Evolutionary conservation across 345 rosid species (phyloP).

Genomic region (Nasturtium officinale): DNA sequence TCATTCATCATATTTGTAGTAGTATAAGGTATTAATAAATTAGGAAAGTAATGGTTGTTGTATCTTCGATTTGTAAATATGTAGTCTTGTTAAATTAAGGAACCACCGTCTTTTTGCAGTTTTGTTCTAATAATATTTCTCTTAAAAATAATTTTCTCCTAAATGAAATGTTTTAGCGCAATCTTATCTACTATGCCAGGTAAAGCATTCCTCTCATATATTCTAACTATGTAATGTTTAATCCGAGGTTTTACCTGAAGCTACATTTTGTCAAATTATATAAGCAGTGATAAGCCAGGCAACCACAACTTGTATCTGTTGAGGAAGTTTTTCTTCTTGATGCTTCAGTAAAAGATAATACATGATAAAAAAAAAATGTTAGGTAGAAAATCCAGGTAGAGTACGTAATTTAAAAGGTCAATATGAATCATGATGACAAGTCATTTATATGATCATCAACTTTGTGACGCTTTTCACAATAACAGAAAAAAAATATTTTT

Average conservation of each 20-base stretch:
- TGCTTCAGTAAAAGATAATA: too few species aligned
- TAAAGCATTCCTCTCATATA: constrained; percentile 29
- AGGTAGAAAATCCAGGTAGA: neutral
- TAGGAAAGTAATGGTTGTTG: constrained; percentile 19
- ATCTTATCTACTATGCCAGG: constrained; percentile 85
- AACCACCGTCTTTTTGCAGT: neutral
- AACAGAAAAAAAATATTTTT: neutral
- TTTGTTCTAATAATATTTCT: constrained; percentile 7
- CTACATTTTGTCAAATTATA: neutral
- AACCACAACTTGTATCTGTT: constrained; percentile 83
- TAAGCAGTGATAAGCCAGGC: constrained; percentile 87
- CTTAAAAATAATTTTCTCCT: neutral
- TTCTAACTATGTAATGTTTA: constrained; percentile 16
- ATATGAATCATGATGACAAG: constrained; percentile 12
- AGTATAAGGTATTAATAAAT: constrained; percentile 2
- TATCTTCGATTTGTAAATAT: constrained; percentile 7
- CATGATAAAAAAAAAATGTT: constrained; percentile 30
- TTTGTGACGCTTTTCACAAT: neutral
- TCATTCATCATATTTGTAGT: constrained; percentile 16
- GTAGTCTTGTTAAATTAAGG: neutral
- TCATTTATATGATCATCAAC: constrained; percentile 21
- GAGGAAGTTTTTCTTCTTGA: constrained; percentile 85
- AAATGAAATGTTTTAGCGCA: too few species aligned
- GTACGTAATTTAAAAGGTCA: constrained; percentile 14
- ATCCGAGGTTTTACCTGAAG: constrained; percentile 2